Conservation (phyloP, 2,329 filamentous ascomycete genomes). For the Botryotinia convoluta region DNA sequence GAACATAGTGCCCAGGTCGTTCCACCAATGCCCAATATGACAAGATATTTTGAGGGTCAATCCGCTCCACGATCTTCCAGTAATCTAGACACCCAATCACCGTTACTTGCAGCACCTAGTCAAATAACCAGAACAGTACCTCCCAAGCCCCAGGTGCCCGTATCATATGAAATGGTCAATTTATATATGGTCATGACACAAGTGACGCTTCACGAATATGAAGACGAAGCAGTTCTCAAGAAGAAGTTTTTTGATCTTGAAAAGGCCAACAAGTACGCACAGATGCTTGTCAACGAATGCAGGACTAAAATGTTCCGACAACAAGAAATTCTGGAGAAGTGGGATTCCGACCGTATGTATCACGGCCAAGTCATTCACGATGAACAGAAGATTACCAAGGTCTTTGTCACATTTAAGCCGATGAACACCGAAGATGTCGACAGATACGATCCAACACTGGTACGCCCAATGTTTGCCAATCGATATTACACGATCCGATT, state of each 20-base stretch:
- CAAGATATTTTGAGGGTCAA: background rate
- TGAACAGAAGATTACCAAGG: background rate
- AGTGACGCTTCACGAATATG: background rate
- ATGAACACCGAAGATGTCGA: background rate
- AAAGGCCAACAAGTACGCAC: conserved; percentile 19
- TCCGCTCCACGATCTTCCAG: background rate
- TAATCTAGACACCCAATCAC: background rate
- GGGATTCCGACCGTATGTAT: background rate
- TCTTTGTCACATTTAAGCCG: background rate
- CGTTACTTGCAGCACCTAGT: background rate
- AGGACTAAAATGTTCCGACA: background rate
- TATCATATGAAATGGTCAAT: conserved; percentile 13
- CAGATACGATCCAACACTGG: background rate
- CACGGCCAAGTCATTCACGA: background rate
- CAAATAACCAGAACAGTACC: background rate
- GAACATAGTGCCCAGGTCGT: conserved; percentile 4
- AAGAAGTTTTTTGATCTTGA: conserved; percentile 12
- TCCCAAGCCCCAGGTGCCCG: background rate
- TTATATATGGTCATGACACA: conserved; percentile 18
- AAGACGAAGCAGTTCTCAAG: background rate
- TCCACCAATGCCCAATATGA: background rate
- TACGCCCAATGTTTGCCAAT: background rate
- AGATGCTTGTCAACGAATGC: conserved; percentile 6
- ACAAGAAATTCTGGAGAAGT: conserved; percentile 1
- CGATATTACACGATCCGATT: conserved; percentile 4